Base-by-base conservation (phyloP, 495 filamentous ascomycete genomes). In the Achaetomiella virescens region DNA sequence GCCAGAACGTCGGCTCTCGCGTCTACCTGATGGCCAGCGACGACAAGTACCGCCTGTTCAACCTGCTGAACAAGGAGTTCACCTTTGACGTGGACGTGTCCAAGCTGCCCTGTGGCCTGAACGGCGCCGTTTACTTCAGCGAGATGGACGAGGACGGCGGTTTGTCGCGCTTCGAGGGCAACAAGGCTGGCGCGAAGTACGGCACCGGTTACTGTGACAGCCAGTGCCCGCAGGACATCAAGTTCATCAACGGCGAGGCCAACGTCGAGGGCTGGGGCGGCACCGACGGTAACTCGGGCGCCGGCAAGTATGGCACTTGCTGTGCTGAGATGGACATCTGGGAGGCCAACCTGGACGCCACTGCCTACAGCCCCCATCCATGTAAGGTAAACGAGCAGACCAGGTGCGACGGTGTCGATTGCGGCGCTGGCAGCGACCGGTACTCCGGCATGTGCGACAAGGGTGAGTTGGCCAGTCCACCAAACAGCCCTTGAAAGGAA, bases 181-280 rank as follows among this genome's bases (percentile, higher is more conserved):
- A 88, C 78, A 80, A 80, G 60, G 85, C 84, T 27, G 82, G 83
- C 33, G 84, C 85, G 57, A 81, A 79, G 57, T 87, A 87, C 59
- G 84, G 85, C 42, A 86, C 84, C 6, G 85, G 85, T 1, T 88
- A 88, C 72, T 88, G 85, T 59, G 85, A 88, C 69, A 75, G 78
- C 17, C 84, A 87, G 62, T 88, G 84, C 63, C 80, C 81, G 2
- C 75, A 74, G 17, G 82, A 84, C 57, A 70, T 86, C 57, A 87
- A 86, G 69, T 88, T 88, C 70, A 85, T 88, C 73, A 76, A 84
- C 63, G 84, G 82, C 25, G 64, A 70, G 70, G 77, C 74, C 59
- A 83, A 83, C 60, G 61, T 75, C 14, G 75, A 81, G 1, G 81
- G 75, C 59, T 86, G 84, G 84, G 59, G 53, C n/a, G 62, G 73